Conservation (phyloP, 2,329 filamentous ascomycete species). For the Magnaporthiopsis incrustans region DNA sequence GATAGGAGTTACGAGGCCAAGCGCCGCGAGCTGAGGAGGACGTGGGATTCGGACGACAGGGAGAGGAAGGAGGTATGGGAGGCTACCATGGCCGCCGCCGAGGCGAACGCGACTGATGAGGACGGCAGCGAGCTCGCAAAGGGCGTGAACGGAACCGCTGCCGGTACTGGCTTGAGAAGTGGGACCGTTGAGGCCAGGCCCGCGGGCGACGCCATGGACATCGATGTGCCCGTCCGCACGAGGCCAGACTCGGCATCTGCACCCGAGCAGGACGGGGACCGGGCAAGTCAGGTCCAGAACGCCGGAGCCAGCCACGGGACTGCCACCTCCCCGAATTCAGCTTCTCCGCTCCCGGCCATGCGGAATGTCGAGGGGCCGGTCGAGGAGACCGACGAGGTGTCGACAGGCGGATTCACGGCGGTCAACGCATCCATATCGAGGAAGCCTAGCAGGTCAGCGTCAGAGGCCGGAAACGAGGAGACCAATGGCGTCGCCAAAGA, state of each 20-base stretch:
- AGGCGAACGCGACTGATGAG: neutral
- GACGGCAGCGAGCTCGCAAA: neutral
- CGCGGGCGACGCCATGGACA: neutral
- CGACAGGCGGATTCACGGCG: conserved; percentile 16
- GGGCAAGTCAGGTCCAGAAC: neutral
- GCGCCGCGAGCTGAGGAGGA: neutral
- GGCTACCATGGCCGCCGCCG: neutral
- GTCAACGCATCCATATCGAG: conserved; percentile 13
- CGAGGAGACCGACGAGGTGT: neutral
- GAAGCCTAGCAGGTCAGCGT: conserved; percentile 1
- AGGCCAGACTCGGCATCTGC: neutral
- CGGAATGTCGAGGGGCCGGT: neutral
- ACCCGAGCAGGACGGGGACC: neutral
- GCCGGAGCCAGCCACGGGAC: too few species aligned
- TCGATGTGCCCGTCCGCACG: neutral
- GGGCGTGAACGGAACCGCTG: neutral
- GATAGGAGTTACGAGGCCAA: neutral
- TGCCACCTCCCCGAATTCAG: neutral
- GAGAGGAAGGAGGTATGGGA: neutral
- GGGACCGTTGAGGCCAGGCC: neutral
- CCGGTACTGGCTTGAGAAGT: neutral
- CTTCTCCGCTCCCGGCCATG: neutral
- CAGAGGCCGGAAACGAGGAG: neutral
- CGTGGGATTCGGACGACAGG: neutral
- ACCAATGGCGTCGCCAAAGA: neutral